Evolutionary conservation across 164 flowering plant species (phyloP).

Genomic region (Euptelea pleiosperma): DNA sequence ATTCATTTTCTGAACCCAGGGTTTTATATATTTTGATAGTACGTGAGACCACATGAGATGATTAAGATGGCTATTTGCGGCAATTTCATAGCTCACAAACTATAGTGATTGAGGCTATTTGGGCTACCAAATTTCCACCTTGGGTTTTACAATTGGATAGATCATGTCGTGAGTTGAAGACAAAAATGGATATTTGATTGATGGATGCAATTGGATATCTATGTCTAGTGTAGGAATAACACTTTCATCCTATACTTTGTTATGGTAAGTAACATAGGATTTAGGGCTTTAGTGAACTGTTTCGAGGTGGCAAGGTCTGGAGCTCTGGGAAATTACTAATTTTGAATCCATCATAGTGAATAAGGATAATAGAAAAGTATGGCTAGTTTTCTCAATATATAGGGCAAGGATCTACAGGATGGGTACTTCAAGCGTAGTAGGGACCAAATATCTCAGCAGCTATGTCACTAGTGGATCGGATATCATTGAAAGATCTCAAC

Average conservation of each 20-base stretch:
- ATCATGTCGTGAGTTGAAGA: neutral
- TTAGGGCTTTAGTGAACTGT: neutral
- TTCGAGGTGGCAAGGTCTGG: neutral
- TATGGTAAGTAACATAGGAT: neutral
- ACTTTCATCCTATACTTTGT: neutral
- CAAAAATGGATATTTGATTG: neutral
- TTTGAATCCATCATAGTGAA: neutral
- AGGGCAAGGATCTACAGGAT: neutral
- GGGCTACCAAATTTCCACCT: neutral
- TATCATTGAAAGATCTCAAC: too few species aligned
- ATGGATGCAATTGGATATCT: neutral
- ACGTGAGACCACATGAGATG: neutral
- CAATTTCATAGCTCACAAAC: neutral
- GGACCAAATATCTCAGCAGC: too few species aligned
- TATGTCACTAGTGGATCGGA: too few species aligned
- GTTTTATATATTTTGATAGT: too few species aligned
- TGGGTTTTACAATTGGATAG: conserved; percentile 1
- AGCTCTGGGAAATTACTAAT: neutral
- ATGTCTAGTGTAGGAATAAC: neutral
- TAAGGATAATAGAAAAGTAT: neutral
- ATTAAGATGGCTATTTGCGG: neutral
- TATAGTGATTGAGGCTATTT: neutral
- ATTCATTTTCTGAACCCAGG: too few species aligned
- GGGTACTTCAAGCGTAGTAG: too few species aligned
- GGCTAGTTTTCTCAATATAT: neutral